Evolutionary conservation across 73 alveolate species (phyloP).

Genomic region (Paramecium sonneborni): DNA sequence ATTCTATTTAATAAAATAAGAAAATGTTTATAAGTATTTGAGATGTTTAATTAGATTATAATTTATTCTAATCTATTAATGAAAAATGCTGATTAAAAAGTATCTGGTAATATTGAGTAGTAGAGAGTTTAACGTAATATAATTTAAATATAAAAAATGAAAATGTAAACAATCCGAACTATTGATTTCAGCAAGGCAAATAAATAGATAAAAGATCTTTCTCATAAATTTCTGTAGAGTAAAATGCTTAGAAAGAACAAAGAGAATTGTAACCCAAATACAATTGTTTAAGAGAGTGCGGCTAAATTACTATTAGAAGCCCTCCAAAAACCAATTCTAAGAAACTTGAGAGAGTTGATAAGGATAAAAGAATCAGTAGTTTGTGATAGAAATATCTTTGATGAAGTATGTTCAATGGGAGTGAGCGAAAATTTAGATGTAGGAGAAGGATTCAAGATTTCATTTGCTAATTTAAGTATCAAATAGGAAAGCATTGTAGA

Average conservation of each 20-base stretch:
- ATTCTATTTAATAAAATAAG: no score
- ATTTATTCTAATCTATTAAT: no score
- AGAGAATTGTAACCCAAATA: conserved; percentile 22
- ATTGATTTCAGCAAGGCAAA: conserved; percentile 28
- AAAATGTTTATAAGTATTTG: no score
- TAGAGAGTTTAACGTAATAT: conserved; percentile 32
- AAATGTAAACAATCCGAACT: not conserved
- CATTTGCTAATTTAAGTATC: not conserved
- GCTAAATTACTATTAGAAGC: not conserved
- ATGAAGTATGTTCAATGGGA: not conserved
- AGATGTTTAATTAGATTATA: no score
- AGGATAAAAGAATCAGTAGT: not conserved
- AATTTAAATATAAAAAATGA: not conserved
- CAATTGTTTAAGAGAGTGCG: not conserved
- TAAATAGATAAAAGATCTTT: not conserved
- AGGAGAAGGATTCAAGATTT: conserved; percentile 4
- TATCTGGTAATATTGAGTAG: no score
- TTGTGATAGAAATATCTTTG: not conserved
- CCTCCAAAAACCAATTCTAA: not conserved
- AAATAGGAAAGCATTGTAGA: not conserved
- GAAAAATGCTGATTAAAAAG: no score
- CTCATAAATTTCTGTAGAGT: not conserved
- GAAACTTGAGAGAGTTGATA: not conserved
- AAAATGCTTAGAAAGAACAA: conserved; percentile 27
- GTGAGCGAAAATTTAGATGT: conserved; percentile 9